Base-by-base conservation (phyloP, 2,329 filamentous ascomycete genomes). In the Daldinia eschscholtzii region DNA sequence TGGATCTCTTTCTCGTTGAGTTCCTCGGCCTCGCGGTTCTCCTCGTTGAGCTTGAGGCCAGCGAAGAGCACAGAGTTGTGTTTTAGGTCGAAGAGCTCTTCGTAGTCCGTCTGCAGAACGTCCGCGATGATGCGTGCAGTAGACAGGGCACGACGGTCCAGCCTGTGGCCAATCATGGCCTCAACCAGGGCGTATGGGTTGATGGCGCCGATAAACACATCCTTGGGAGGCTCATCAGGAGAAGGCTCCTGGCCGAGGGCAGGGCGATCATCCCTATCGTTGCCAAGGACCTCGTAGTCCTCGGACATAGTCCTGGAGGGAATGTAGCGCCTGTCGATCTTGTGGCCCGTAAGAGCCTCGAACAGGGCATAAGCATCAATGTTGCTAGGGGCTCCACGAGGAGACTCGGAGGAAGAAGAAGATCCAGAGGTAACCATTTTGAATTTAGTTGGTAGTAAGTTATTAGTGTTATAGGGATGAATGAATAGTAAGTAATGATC, bases 31-130 rank as follows among this genome's bases (percentile, higher is more conserved):
- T 61, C 70, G 30, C 79, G 74, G 57, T 81, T 76, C 65, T 81
- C 74, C 67, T 80, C 72, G 70, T 82, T 79, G 63, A 83, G 79
- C 74, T 79, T 79, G 41, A 82, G 75, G 18, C 82, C 82, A 2
- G 82, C 80, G 58, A 78, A 83, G 15, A 84, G 78, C 23, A 83
- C 77, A 20, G 82, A 83, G 58, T 74, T 60, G 71, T 83, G 79
- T 71, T 80, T 81, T 78, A 83, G 75, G 74, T 84, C 82, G 57
- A 84, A 84, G 48, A 84, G 80, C 75, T 84, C 82, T 55, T 83
- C 80, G 61, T 84, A 84, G 73, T 84, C 82, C 18, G 81, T 83
- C 75, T 83, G 81, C 26, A 84, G 78, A 33, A 82, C 79, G 57
- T 81, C 81, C 53, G 80, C 78, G 30, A 84, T 70, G 63, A 84